phyloP scores from a whole-genome alignment of 768 basidiomycete genomes.

The Rhizopogon rudus region DNA sequence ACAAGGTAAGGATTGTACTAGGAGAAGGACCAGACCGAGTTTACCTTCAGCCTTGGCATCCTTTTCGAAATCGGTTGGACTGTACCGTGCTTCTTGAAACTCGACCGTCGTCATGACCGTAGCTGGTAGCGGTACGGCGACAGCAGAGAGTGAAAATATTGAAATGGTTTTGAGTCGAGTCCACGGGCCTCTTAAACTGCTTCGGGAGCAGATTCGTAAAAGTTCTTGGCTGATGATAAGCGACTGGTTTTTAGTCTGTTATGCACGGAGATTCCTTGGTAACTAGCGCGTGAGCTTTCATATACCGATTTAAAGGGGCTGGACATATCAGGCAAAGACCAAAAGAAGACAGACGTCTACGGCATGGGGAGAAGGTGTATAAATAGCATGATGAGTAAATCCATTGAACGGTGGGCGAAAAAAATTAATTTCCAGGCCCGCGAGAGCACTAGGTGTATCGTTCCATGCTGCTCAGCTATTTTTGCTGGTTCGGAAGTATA shows the following conservation, averaged over 20 bases:
- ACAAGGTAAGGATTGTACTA: neutral
- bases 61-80: slow-evolving; percentile 13
- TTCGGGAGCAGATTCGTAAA: neutral
- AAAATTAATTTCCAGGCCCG: too few relatives aligned
- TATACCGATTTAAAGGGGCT: too few relatives aligned
- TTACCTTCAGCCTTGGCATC: slow-evolving; percentile 7
- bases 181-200: neutral
- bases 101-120: slow-evolving; percentile 11
- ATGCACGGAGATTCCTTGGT: too few relatives aligned
- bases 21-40: neutral
- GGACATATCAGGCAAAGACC: neutral
- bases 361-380: neutral
- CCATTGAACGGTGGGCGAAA: too few relatives aligned
- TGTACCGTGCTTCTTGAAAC: neutral
- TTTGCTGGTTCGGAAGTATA: too few relatives aligned
- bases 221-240: slow-evolving; percentile 8
- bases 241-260: neutral
- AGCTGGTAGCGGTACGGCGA: neutral
- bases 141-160: neutral
- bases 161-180: neutral
- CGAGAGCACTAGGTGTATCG: too few relatives aligned
- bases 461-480: too few relatives aligned
- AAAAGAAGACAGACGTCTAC: neutral
- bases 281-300: too few relatives aligned
- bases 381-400: neutral